Evolutionary conservation across 106 monocot species (phyloP).

Genomic region (Phalaenopsis aphrodite): DNA sequence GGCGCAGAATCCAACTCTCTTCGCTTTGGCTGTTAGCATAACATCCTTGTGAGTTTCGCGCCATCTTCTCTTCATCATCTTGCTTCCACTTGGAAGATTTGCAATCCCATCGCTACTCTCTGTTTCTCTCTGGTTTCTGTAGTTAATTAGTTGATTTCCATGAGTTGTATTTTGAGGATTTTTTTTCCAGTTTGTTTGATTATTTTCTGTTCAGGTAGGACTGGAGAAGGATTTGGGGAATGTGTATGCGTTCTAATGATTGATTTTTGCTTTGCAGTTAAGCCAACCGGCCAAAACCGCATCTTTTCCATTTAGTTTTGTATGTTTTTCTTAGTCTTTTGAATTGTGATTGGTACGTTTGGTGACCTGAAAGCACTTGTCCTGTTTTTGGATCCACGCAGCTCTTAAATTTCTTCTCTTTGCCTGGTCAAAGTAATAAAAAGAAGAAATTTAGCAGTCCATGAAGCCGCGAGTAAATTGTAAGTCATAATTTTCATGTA

Average conservation of each 20-base stretch:
- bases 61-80: neutral
- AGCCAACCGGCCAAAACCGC: neutral
- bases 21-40: neutral
- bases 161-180: neutral
- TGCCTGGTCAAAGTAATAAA: neutral
- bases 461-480: neutral
- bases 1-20: neutral
- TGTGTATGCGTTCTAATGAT: neutral
- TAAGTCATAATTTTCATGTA: neutral
- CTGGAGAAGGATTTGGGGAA: neutral
- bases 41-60: neutral
- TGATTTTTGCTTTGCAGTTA: neutral
- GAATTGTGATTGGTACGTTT: neutral
- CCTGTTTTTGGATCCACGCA: neutral
- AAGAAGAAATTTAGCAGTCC: neutral
- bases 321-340: neutral
- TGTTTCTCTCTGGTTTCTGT: constrained; percentile 1
- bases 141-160: neutral
- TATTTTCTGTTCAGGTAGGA: neutral
- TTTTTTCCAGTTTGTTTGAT: neutral
- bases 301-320: neutral
- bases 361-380: neutral
- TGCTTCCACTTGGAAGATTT: neutral
- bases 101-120: neutral
- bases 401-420: neutral